phyloP scores from a whole-genome alignment of 148 eudicot species.

The Bassia scoparia region DNA sequence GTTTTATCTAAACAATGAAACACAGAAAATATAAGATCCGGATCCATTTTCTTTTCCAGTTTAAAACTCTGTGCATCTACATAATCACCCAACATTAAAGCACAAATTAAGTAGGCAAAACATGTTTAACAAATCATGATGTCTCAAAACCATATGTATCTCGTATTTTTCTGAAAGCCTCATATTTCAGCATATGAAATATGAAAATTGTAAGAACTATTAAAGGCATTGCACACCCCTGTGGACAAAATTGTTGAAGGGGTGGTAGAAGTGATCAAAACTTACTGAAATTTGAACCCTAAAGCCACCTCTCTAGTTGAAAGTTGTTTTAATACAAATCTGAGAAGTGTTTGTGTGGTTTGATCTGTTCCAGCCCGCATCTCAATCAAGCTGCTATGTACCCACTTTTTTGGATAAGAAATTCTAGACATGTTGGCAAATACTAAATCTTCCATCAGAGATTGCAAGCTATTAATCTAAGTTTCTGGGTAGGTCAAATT shows the following conservation, averaged over 20 bases:
- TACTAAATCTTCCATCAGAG: too few relatives aligned
- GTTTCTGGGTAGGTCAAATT: too few relatives aligned
- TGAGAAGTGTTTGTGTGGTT: too few relatives aligned
- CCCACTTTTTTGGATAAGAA: too few relatives aligned
- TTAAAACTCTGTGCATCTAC: background rate
- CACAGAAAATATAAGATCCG: constrained; percentile 9
- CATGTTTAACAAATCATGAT: background rate
- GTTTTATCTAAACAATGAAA: constrained; percentile 55
- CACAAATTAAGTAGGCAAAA: background rate
- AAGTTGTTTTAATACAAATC: too few relatives aligned
- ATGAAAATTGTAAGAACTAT: background rate
- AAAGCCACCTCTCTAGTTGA: too few relatives aligned
- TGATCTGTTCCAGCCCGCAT: too few relatives aligned
- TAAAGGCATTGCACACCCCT: background rate
- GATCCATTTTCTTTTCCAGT: background rate
- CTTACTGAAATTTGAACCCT: too few relatives aligned
- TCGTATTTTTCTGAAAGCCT: background rate
- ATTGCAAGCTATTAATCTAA: too few relatives aligned
- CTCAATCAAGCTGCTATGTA: too few relatives aligned
- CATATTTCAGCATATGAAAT: background rate
- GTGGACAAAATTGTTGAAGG: background rate
- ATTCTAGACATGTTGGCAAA: too few relatives aligned
- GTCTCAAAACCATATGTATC: background rate
- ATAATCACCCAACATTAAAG: background rate
- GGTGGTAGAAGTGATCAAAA: too few relatives aligned